Base-by-base conservation (phyloP, 148 eudicot genomes). In the Fagopyrum homotropicum region DNA sequence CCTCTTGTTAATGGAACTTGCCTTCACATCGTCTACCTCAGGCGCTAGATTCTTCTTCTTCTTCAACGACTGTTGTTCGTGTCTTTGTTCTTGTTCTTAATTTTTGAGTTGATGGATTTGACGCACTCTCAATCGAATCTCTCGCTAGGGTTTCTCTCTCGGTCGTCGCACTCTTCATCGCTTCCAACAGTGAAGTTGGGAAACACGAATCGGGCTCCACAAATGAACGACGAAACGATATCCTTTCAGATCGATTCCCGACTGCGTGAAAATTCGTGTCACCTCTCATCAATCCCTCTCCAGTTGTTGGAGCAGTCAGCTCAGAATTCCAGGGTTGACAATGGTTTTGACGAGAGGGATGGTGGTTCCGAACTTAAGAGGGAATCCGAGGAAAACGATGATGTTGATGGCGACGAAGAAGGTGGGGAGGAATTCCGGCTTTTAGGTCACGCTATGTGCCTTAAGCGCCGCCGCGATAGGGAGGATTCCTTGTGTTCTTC, bases 391-490 rank as follows among this genome's bases (percentile, higher is more conserved):
- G 77, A 69, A 29, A 45, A 69, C 16, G 85, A 80, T 29, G 82
- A 72, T 43, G 61, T 72, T 43, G 78, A 76, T 7, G 80, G 69
- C 2, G 87, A 76, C 0, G 89, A 79, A 35, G 82, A 79, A 1
- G 91, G 85, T 6, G 88, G 79, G 12, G 88, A 87, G 73, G 91
- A 88, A 83, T 93, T 93, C 71, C 89, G 91, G 9, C 80, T 93
- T 35, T 47, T 91, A 19, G 97, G 97, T 3, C 93, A 93, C 51
- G 77, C 93, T 0, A 88, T 93, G 98, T 88, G 90, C 55, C 73
- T 93, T 11, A 91, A 91, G 79, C 80, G 94, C 72, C 85, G 83
- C 26, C 85, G 97, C n/a, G 98, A 91, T 43, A 75, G 88, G 50
- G 93, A 90, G 73, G 86, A 86, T 45, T 76, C 83, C n/a, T 74